Conservation (phyloP, 2,329 filamentous ascomycete species). For the Stachybotrys elegans region DNA sequence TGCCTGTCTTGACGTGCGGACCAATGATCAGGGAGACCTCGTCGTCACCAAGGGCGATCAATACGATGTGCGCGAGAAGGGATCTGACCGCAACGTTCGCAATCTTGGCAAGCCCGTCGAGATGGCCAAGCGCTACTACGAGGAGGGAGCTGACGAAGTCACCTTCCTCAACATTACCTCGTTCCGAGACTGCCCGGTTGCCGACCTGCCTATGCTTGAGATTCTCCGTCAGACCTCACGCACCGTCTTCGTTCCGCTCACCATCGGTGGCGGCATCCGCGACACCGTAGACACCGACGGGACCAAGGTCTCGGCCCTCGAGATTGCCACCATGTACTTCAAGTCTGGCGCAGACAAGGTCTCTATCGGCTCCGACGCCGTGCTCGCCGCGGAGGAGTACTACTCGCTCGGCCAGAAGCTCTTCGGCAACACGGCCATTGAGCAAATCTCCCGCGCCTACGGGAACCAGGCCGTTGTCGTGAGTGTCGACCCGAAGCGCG, state of each 20-base stretch:
- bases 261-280: conserved; percentile 90
- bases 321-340: conserved; percentile 97
- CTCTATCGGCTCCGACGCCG: conserved; percentile 91
- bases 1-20: conserved; percentile 90
- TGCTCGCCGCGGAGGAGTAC: conserved; percentile 88
- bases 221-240: conserved; percentile 79
- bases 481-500: conserved; percentile 85
- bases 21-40: conserved; percentile 90
- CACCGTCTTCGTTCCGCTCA: conserved; percentile 93
- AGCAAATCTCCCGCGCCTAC: conserved; percentile 90
- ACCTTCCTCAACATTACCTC: conserved; percentile 98
- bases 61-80: conserved; percentile 95
- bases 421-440: conserved; percentile 82
- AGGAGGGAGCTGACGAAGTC: conserved; percentile 93
- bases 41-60: conserved; percentile 98
- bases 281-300: conserved; percentile 89
- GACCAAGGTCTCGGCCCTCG: conserved; percentile 78
- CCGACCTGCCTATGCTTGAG: conserved; percentile 94
- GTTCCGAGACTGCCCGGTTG: conserved; percentile 90
- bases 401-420: conserved; percentile 64
- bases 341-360: conserved; percentile 96
- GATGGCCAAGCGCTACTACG: conserved; percentile 89
- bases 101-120: conserved; percentile 97
- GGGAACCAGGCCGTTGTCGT: conserved; percentile 96
- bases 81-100: conserved; percentile 59